These are phyloP conservation scores for Ophiostoma sp. DNA, from an alignment of 2,329 filamentous ascomycete species.

Conservation along the genomic window DNA sequence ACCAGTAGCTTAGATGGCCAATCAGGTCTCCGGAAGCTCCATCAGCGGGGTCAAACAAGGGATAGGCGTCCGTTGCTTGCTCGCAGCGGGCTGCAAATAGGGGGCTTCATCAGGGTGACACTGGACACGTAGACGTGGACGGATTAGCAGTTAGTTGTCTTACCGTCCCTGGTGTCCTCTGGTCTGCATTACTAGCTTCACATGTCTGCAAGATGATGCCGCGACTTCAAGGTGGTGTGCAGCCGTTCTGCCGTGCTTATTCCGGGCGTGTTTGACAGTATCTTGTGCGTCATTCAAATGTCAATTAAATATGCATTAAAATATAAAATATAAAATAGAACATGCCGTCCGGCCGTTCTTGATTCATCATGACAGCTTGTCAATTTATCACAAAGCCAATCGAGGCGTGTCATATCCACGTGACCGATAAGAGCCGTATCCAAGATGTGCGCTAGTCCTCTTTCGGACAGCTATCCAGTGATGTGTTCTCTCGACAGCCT, in stretches of 20 bases:
- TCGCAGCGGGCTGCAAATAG: constrained; percentile 16
- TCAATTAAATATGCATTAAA: background rate
- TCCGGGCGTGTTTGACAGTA: background rate
- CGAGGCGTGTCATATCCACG: constrained; percentile 1
- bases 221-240: background rate
- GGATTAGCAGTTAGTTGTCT: background rate
- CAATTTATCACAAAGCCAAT: background rate
- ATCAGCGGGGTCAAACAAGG: constrained; percentile 17
- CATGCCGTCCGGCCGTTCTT: background rate
- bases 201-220: background rate
- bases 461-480: constrained; percentile 26
- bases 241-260: background rate
- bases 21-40: constrained; percentile 22
- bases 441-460: constrained; percentile 13
- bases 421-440: constrained; percentile 7
- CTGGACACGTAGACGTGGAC: constrained; percentile 16
- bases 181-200: background rate
- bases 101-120: constrained; percentile 16
- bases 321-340: background rate
- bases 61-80: constrained; percentile 12
- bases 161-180: background rate
- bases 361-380: background rate
- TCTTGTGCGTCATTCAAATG: too few species aligned
- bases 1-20: background rate
- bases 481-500: constrained; percentile 22